Base-by-base conservation (phyloP, 1,284 basidiomycete species). In the Sanghuangporus sanghuang region DNA sequence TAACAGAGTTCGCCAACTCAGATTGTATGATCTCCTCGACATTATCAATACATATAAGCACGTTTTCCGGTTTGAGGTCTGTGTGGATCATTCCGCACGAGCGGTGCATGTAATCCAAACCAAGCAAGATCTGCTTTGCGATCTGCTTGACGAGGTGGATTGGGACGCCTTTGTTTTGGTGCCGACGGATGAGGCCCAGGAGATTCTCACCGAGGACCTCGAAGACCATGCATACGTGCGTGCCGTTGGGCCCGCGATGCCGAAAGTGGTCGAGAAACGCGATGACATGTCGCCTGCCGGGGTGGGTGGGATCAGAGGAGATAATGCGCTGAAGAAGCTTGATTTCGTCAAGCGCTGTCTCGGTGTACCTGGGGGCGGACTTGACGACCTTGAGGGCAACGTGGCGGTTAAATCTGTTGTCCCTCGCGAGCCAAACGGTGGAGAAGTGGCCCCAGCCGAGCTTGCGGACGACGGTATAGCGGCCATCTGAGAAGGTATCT, bases 371-470 rank as follows among this genome's bases (percentile, higher is more conserved):
- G 0, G 91, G 89, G 0, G 96, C 96, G 11, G 95, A 98, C 78
- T 99, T 99, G 75, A 99, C 97, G 70, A 99, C 94, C 77, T 99
- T 99, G 75, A 99, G 89, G 8, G 96, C 96, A 69, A 99, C 97
- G 77, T 99, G 97, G 50, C 95, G 92, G 71, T 93, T 89, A 75
- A 93, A 83, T 73, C 95, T 97, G 77, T 82, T 83, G 74, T 96
- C 94, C 71, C 86, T 87, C 36, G 93, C 93, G 0, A 96, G 82
- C 94, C 94, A 96, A 9, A 96, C 94, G 0, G 94, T 95, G 1
- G 90, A 93, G 77, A 99, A 99, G 76, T 99, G 97, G 50, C 97
- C 96, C 90, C 96, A 99, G 39, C 96, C 97, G 12, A 99, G 87
- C 77, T 99, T 99, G 67, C 96, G 81, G 63, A 98, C 95, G 70